phyloP scores from a whole-genome alignment of 2,329 filamentous ascomycete genomes.

The Fusarium nematophilum region DNA sequence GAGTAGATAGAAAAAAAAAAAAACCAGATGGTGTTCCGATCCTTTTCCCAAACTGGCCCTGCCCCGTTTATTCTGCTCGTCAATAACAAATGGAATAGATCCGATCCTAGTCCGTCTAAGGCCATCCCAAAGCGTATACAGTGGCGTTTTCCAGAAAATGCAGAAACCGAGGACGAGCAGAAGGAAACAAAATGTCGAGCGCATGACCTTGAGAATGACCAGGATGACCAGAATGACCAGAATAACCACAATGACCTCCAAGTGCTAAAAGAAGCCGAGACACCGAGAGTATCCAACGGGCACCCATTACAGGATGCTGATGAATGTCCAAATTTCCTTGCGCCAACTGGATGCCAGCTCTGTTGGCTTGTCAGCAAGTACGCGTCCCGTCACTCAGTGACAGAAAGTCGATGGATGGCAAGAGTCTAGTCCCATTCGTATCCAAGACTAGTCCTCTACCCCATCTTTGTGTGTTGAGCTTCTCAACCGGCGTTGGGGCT shows the following conservation, averaged over 20 bases:
- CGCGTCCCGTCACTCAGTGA: background rate
- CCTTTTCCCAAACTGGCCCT: conserved; percentile 11
- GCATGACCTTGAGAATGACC: background rate
- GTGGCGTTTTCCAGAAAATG: conserved; percentile 15
- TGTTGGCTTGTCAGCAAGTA: conserved; percentile 29
- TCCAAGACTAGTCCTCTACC: background rate
- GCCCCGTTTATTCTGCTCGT: conserved; percentile 9
- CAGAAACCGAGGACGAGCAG: conserved; percentile 19
- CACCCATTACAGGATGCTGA: conserved; percentile 22
- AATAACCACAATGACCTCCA: no score
- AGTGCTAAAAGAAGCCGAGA: background rate
- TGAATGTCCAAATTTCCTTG: conserved; percentile 7
- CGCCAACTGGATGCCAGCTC: conserved; percentile 46
- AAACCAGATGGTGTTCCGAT: conserved; percentile 2
- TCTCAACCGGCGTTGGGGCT: conserved; percentile 50
- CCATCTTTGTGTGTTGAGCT: background rate
- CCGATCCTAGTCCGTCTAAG: conserved; percentile 32
- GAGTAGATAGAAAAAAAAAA: no score
- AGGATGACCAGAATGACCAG: no score
- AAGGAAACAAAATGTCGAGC: conserved; percentile 18
- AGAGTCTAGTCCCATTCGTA: background rate
- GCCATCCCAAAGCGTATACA: conserved; percentile 41
- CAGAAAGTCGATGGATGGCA: background rate
- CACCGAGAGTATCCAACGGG: conserved; percentile 5
- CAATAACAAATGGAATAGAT: conserved; percentile 25